These are phyloP conservation scores for Camellia oleifera DNA, from an alignment of 179 eudicot species.

Conservation along the genomic window DNA sequence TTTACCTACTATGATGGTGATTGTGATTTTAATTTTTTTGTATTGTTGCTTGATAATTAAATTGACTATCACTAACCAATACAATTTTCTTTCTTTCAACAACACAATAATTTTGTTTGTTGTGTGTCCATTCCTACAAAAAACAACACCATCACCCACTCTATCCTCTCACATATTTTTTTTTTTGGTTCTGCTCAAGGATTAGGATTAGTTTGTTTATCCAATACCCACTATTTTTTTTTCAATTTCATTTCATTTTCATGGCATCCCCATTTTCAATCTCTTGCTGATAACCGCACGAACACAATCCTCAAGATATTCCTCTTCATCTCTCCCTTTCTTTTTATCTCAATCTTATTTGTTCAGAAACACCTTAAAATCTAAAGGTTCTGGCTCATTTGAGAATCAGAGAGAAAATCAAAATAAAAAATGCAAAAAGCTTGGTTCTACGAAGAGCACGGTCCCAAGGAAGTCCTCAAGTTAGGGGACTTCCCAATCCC, in stretches of 20 bases:
- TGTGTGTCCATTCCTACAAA: not conserved
- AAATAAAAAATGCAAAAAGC: constrained; percentile 48
- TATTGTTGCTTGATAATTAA: too few relatives aligned
- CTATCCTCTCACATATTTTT: not conserved
- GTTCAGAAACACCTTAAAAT: too few relatives aligned
- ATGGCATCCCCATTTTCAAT: not conserved
- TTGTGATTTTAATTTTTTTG: too few relatives aligned
- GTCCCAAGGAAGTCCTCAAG: constrained; percentile 48
- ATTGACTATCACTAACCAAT: too few relatives aligned
- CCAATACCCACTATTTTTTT: too few relatives aligned
- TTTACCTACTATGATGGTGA: too few relatives aligned
- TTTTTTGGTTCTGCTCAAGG: not conserved
- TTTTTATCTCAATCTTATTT: not conserved
- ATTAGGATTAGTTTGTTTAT: not conserved
- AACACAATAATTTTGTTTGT: not conserved
- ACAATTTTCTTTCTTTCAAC: not conserved
- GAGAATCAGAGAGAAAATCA: not conserved
- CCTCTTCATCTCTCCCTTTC: not conserved
- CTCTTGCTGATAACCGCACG: too few relatives aligned
- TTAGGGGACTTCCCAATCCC: constrained; percentile 37
- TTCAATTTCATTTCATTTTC: too few relatives aligned
- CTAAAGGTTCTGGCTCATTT: too few relatives aligned
- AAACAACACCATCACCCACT: too few relatives aligned
- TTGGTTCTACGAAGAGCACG: constrained; percentile 53
- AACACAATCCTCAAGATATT: not conserved